Conservation (phyloP, 2,329 filamentous ascomycete species). For the Nemania sp. region DNA sequence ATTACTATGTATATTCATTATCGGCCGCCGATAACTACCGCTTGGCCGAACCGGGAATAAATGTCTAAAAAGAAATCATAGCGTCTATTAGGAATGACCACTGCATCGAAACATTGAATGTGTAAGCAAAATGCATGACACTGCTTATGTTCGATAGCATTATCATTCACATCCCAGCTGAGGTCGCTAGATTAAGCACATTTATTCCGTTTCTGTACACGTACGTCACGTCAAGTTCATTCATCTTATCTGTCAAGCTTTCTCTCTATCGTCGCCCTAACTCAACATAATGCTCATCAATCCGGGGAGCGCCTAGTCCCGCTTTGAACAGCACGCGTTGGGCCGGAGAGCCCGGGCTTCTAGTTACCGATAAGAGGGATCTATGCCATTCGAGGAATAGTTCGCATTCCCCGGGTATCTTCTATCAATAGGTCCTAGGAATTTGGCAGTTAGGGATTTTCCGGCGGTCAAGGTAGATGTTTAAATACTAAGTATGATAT, state of each 20-base stretch:
- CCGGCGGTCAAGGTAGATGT: conserved; percentile 19
- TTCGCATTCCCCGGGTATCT: conserved; percentile 44
- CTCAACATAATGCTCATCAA: conserved; percentile 41
- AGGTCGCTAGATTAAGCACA: too few species aligned
- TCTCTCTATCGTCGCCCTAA: conserved; percentile 37
- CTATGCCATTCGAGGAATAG: conserved; percentile 43
- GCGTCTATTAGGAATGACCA: too few species aligned
- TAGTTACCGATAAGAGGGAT: conserved; percentile 32
- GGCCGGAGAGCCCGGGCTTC: conserved; percentile 18
- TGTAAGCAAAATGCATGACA: too few species aligned
- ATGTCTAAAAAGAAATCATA: too few species aligned
- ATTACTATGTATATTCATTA: too few species aligned
- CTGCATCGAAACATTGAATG: too few species aligned
- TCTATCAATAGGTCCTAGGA: conserved; percentile 34
- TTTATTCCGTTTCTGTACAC: not conserved
- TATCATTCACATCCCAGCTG: too few species aligned
- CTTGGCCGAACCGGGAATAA: too few species aligned
- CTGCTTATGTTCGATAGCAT: too few species aligned
- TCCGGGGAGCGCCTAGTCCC: conserved; percentile 36
- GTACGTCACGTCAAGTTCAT: conserved; percentile 28
- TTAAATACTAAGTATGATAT: not conserved
- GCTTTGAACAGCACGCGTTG: conserved; percentile 35
- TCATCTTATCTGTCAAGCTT: conserved; percentile 20
- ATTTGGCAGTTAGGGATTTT: conserved; percentile 32
- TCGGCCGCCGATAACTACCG: too few species aligned